Evolutionary conservation across 305 asterid genomes (phyloP).

Genomic region (Fraxinus velutina): DNA sequence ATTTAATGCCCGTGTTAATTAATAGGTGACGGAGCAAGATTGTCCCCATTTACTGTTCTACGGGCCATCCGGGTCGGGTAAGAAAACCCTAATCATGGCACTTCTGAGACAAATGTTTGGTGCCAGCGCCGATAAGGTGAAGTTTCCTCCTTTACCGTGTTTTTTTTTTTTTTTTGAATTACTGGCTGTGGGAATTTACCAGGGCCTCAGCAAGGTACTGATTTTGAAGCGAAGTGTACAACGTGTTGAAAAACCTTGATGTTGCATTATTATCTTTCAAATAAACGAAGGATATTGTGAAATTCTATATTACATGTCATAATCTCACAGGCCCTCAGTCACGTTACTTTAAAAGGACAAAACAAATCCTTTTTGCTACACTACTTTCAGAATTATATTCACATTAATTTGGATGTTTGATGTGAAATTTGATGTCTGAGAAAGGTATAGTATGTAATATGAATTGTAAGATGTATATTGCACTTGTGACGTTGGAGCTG

Average conservation of each 20-base stretch:
- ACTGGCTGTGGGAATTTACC: neutral
- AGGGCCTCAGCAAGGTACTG: neutral
- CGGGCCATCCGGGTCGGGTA: slow-evolving; percentile 97
- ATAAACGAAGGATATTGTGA: neutral
- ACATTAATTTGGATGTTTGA: neutral
- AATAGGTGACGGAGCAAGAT: slow-evolving; percentile 82
- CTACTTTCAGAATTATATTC: neutral
- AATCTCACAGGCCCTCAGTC: neutral
- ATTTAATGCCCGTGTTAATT: slow-evolving; percentile 8
- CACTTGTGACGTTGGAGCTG: neutral
- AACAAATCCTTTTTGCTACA: neutral
- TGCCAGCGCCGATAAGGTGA: slow-evolving; percentile 84
- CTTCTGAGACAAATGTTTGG: slow-evolving; percentile 92
- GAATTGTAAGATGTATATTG: neutral
- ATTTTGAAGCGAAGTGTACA: neutral
- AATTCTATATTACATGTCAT: neutral
- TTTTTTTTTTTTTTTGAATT: neutral
- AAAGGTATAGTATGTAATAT: neutral
- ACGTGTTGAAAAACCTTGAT: neutral
- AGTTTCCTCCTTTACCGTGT: neutral
- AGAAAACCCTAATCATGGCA: slow-evolving; percentile 97
- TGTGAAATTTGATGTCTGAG: neutral
- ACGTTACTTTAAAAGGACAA: neutral
- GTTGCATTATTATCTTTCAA: neutral
- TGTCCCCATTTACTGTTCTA: slow-evolving; percentile 93